Base-by-base conservation (phyloP, 345 rosid genomes). In the Alliaria petiolata region DNA sequence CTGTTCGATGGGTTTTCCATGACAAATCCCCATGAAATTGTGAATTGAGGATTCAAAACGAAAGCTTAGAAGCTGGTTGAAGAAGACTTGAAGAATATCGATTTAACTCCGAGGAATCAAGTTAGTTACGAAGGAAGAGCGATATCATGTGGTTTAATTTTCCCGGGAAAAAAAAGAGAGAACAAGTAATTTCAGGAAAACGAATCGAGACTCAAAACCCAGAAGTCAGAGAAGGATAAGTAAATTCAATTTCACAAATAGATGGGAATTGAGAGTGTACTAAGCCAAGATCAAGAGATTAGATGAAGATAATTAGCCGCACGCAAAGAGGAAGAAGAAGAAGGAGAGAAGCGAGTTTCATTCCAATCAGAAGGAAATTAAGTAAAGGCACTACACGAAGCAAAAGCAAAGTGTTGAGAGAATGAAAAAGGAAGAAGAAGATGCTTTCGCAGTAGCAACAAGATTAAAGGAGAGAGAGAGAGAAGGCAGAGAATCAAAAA, bases 1-100 rank as follows among this genome's bases (percentile, higher is more conserved):
- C 1, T 67, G 55, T 3, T 71, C 78, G 19, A 60, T 52, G 5
- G 96, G 96, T 74, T 89, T 90, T 63, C 89, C 98, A 75, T 93
- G 98, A 62, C 97, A 90, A 15, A 93, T 87, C 72, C 98, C 98
- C 98, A 93, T 93, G 75, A 77, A 43, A 44, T 35, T 7, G n/a
- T 40, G 7, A 31, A n/a, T 53, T 44, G 57, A 38, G 51, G 39
- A 25, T 30, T 43, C 52, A 15, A 11, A 25, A 44, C 30, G 17
- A 65, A 42, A 60, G 53, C 7, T 43, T 67, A 0, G 4, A 40
- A 50, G 1, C 25, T 14, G 40, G n/a, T n/a, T 44, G 31, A 38
- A 25, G 39, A 57, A 19, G 62, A 10, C 40, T n/a, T 11, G 31
- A 51, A 13, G 39, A 26, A 14, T 40, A 20, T 26, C 54, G 45